Evolutionary conservation across 2,329 filamentous ascomycete species (phyloP).

Genomic region (Onygenales sp.): DNA sequence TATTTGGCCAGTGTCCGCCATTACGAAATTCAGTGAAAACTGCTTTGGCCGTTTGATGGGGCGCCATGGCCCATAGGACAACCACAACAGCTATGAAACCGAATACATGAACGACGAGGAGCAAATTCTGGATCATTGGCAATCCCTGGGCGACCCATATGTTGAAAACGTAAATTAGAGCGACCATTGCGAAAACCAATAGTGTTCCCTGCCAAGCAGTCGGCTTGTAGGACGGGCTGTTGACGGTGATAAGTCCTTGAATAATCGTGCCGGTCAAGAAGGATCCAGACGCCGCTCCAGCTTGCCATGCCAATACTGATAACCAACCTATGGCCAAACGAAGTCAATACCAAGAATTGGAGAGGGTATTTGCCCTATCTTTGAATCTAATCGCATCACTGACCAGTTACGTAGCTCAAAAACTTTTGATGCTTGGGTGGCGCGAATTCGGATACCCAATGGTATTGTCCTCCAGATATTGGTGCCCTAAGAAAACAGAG

Average conservation of each 20-base stretch:
- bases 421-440: constrained; percentile 41
- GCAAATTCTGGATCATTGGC: constrained; percentile 21
- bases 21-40: constrained; percentile 20
- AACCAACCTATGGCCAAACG: constrained; percentile 23
- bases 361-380: neutral
- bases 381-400: constrained; percentile 27
- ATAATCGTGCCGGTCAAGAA: constrained; percentile 24
- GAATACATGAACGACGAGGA: constrained; percentile 23
- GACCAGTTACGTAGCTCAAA: constrained; percentile 45
- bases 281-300: constrained; percentile 17
- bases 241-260: constrained; percentile 24
- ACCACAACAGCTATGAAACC: constrained; percentile 25
- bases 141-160: constrained; percentile 18
- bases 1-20: constrained; percentile 17
- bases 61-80: constrained; percentile 21
- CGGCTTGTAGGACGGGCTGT: constrained; percentile 19
- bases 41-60: constrained; percentile 14
- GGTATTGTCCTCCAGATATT: constrained; percentile 49
- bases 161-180: constrained; percentile 20
- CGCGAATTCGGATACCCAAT: constrained; percentile 49
- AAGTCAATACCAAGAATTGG: constrained; percentile 17
- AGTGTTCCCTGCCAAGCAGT: constrained; percentile 23
- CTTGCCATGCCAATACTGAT: constrained; percentile 23
- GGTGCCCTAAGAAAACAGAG: constrained; percentile 32
- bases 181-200: constrained; percentile 16